phyloP scores from a whole-genome alignment of 2,329 filamentous ascomycete genomes.

The Microascus cirrosus region DNA sequence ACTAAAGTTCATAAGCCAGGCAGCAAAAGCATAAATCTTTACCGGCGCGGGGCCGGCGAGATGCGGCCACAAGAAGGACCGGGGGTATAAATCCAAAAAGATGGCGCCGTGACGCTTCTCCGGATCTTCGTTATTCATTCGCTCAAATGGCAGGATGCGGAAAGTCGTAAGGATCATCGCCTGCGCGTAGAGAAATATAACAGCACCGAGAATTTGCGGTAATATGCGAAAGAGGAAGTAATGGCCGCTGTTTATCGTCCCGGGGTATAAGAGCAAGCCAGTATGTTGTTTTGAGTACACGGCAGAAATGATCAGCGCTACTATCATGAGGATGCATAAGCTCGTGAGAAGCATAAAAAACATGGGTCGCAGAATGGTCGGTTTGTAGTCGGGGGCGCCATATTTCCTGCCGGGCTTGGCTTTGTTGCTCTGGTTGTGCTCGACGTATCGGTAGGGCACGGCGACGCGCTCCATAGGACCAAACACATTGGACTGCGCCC shows the following conservation, averaged over 20 bases:
- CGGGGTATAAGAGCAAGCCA: constrained; percentile 58
- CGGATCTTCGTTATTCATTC: constrained; percentile 57
- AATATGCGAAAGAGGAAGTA: constrained; percentile 85
- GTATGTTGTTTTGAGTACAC: constrained; percentile 51
- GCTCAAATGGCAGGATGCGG: constrained; percentile 65
- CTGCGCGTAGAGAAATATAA: constrained; percentile 68
- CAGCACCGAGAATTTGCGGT: constrained; percentile 63
- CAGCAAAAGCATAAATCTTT: constrained; percentile 52
- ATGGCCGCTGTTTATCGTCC: constrained; percentile 54
- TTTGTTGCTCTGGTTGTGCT: constrained; percentile 6
- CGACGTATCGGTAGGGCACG: constrained; percentile 17
- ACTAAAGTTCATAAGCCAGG: constrained; percentile 71
- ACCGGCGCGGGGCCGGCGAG: constrained; percentile 54
- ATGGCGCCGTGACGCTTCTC: constrained; percentile 51
- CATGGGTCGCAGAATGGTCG: constrained; percentile 55
- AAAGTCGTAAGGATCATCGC: constrained; percentile 63
- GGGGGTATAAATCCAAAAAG: constrained; percentile 58
- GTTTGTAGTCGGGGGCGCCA: constrained; percentile 31
- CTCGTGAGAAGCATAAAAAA: constrained; percentile 50
- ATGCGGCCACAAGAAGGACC: constrained; percentile 52
- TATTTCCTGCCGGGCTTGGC: constrained; percentile 8
- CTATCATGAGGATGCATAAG: constrained; percentile 58
- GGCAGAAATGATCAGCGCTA: constrained; percentile 61
- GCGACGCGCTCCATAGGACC: constrained; percentile 16
- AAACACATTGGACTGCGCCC: constrained; percentile 1